Base-by-base conservation (phyloP, 768 basidiomycete genomes). In the Termitomyces eurrhizus region DNA sequence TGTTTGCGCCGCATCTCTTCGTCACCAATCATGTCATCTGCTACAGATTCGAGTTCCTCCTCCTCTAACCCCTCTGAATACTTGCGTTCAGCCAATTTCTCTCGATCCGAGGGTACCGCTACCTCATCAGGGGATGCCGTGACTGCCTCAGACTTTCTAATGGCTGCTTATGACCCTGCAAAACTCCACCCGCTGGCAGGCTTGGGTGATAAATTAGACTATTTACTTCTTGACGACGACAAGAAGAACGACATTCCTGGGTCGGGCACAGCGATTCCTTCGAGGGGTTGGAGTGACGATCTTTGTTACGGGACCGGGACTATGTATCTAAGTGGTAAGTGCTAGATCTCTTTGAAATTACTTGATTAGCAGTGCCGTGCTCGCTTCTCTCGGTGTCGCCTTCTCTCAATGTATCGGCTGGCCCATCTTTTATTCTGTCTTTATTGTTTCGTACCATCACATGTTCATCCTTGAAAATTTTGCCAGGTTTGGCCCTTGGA, bases 251-350 rank as follows among this genome's bases (percentile, higher is more conserved):
- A 93, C 57, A 79, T 97, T 62, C 93, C 93, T 71, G 97, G 97
- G 54, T 86, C 92, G 67, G 84, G 82, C 67, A 94, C 92, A 62
- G 95, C 95, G 60, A 85, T 99, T 65, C 95, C 95, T 67, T 92
- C 89, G 72, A 82, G 97, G 79, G 95, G 97, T 64, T 98, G 94
- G 95, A 92, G 93, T 78, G 97, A 99, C 80, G 97, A 99, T 79
- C 78, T 99, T 62, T 98, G 95, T 84, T 98, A 98, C 77, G 97
- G 97, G 70, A 98, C 95, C 69, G 97, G 97, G 64, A 95, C 95
- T 66, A 97, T 95, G 80, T 99, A 99, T 86, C 87, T 99, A 59
- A 84, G 91, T 74, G 96, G 96, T 98, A 72, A 72, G 93, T 88
- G 63, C 55, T 62, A 59, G 73, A 81, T 80, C 81, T 83, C 83